Evolutionary conservation across 306 rosid genomes (phyloP), one percentile per base, ranked within the genome.

Genomic region (Trifolium fragiferum): DNA sequence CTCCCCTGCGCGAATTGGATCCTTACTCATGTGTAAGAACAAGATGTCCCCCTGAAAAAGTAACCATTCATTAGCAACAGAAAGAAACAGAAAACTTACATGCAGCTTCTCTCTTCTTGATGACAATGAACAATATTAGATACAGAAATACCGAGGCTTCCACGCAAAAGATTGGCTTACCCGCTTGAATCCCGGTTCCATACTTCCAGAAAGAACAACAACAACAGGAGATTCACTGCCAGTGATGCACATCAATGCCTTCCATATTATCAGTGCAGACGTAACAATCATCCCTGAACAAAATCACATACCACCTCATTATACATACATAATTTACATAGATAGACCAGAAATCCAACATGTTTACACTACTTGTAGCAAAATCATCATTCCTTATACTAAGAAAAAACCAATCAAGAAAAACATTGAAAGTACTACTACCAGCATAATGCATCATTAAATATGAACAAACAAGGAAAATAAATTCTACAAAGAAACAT

Each of bases 1-100:
- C 82, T 93, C 98, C 78, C 98, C 98, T 0, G 98, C 90, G 55
- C 98, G 92, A 78, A 93, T 93, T 41, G 98, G 98, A 63, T 89
- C 97, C 49, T 88, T 85, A 82, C 87, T 89, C 97, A 93, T 89
- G 89, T 86, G 97, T 78, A 93, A 83, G 82, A 93, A 93, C 64
- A 91, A 87, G 78, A 93, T 93, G 86, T 93, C 98, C 40, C 97
- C 98, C 97, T 91, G 82, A 43, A 81, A 66, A 47, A 49, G 30
- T 43, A 18, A 82, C 37, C 46, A 70, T 69, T 63, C 66, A 55
- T 78, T 16, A 62, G 33, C 51, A 55, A 33, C 54, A 23, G 33
- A 51, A 73, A 47, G 68, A 65, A 68, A 50, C 20, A 32, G 15
- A 37, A n/a, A 44, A 40, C 49, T 21, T 70, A 18, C 1, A 30